A percentile compares a stretch with the other conserved stretches of the same genome.
Evolutionary conservation across 495 filamentous ascomycete genomes (phyloP).

Genomic region (Neurospora tetraspora): DNA sequence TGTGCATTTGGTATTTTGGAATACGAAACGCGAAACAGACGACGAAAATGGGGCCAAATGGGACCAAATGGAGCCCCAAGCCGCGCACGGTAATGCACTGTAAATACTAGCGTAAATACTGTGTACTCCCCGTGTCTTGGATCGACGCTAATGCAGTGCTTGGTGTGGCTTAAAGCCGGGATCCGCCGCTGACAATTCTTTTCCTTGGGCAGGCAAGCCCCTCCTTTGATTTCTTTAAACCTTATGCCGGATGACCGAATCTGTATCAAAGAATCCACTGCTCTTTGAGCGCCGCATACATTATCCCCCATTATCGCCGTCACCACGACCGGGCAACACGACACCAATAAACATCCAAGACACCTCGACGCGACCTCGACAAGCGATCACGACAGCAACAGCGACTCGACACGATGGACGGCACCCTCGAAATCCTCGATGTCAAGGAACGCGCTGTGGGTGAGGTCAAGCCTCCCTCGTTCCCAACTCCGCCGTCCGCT

Average conservation of each 20-base stretch:
- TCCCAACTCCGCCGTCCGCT: constrained; percentile 46
- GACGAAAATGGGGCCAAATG: not conserved
- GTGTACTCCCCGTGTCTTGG: not conserved
- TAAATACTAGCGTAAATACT: not conserved
- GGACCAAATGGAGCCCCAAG: not conserved
- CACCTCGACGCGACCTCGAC: not conserved
- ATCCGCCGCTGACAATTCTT: not conserved
- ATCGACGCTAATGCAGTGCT: constrained; percentile 16
- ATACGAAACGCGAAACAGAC: not conserved
- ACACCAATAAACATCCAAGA: not conserved
- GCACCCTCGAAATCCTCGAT: constrained; percentile 53
- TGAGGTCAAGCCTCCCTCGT: constrained; percentile 48
- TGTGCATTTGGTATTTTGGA: not conserved
- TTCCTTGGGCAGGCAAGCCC: not conserved
- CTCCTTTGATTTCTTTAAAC: not conserved
- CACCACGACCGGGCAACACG: not conserved
- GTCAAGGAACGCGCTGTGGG: constrained; percentile 61
- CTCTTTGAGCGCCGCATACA: not conserved
- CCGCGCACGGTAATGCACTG: not conserved
- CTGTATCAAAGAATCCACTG: not conserved
- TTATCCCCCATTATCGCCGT: not conserved
- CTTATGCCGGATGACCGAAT: not conserved
- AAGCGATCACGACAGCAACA: not conserved
- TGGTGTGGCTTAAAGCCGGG: constrained; percentile 1
- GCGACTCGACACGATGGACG: constrained; percentile 25